Percentiles rank a stretch among this genome's conserved stretches.
These are phyloP conservation scores for Exsudoporus frostii DNA, from an alignment of 768 basidiomycete species.

Conservation along the genomic window DNA sequence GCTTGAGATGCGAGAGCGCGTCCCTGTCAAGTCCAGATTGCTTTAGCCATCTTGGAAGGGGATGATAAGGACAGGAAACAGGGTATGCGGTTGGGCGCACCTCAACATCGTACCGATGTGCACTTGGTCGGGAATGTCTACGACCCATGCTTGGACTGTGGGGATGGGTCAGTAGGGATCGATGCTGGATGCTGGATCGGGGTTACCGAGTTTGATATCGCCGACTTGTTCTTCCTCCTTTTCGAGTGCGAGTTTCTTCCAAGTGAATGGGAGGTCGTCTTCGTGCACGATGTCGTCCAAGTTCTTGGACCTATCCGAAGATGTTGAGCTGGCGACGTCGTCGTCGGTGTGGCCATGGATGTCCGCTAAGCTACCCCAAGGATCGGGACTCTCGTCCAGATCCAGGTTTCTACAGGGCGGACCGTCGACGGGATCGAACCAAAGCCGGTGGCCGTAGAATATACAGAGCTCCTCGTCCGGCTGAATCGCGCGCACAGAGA, in stretches of 20 bases:
- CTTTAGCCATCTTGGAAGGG: conserved; percentile 61
- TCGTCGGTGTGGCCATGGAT: conserved; percentile 2
- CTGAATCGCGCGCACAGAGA: conserved; percentile 49
- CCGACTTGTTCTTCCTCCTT: conserved; percentile 58
- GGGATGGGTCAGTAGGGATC: not conserved
- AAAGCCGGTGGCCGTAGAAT: conserved; percentile 66
- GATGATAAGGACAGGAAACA: not conserved
- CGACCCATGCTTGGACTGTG: conserved; percentile 72
- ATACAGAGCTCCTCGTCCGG: conserved; percentile 76
- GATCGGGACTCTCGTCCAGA: not conserved
- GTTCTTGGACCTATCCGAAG: conserved; percentile 33
- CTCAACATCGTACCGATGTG: conserved; percentile 60
- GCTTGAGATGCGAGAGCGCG: conserved; percentile 71
- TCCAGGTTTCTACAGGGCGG: not conserved
- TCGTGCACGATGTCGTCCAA: conserved; percentile 50
- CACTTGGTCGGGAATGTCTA: conserved; percentile 63
- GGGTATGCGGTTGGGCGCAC: conserved; percentile 33
- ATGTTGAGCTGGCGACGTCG: not conserved
- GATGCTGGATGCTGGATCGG: not conserved
- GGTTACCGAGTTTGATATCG: conserved; percentile 41
- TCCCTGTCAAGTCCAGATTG: conserved; percentile 56
- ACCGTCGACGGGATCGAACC: conserved; percentile 50
- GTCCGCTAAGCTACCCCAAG: conserved; percentile 2
- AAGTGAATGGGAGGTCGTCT: conserved; percentile 61
- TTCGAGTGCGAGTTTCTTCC: conserved; percentile 55